Percentiles rank a stretch among this genome's conserved stretches.
phyloP scores from a whole-genome alignment of 139 green algal genomes.

The Pedinophyceae sp. region DNA sequence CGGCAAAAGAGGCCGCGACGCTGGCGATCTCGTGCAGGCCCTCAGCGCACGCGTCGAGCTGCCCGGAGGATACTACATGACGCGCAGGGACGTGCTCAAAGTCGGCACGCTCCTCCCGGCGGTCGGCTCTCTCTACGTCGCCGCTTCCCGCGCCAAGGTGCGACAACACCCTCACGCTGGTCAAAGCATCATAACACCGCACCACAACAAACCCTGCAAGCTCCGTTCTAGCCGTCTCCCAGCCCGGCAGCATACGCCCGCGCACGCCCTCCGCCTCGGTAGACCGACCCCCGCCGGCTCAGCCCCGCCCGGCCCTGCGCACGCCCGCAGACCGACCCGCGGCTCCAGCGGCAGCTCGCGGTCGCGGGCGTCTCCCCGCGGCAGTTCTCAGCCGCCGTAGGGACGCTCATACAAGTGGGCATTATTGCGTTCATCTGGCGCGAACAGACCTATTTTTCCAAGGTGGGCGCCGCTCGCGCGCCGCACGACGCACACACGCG shows the following conservation, averaged over 20 bases:
- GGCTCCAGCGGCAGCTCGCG: too few relatives aligned
- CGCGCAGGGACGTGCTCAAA: conserved; percentile 35
- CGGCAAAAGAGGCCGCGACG: too few relatives aligned
- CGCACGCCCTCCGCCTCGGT: background rate
- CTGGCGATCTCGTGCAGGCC: too few relatives aligned
- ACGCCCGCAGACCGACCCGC: conserved; percentile 10
- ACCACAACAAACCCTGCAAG: background rate
- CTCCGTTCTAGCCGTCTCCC: background rate
- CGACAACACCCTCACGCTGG: background rate
- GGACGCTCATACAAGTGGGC: conserved; percentile 20
- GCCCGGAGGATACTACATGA: conserved; percentile 30
- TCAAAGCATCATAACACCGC: background rate
- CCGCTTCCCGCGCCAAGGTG: conserved; percentile 25
- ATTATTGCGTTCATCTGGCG: conserved; percentile 22
- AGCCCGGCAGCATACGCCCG: too few relatives aligned
- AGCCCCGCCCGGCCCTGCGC: too few relatives aligned
- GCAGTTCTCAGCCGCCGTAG: conserved; percentile 15
- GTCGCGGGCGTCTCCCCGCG: conserved; percentile 12
- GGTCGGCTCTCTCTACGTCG: conserved; percentile 17
- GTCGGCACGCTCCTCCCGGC: conserved; percentile 16
- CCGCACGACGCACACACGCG: background rate
- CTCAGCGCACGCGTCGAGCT: conserved; percentile 21
- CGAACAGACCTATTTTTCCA: conserved; percentile 17
- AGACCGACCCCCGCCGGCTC: background rate
- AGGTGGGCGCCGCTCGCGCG: conserved; percentile 11